Evolutionary conservation across 2,329 filamentous ascomycete genomes (phyloP).

Genomic region (Berkeleyomyces rouxiae): DNA sequence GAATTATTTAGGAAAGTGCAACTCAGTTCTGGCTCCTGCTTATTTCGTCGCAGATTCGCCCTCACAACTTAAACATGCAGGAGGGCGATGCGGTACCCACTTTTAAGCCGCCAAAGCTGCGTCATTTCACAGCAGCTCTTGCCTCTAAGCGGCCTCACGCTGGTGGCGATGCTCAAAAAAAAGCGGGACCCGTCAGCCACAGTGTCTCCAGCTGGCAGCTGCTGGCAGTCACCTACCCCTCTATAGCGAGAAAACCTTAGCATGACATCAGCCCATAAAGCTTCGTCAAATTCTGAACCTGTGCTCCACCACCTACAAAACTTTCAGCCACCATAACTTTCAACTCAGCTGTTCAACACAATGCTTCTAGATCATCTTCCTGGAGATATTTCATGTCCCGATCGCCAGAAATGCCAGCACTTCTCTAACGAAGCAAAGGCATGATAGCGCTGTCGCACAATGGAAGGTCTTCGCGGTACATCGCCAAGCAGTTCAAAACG

Average conservation of each 20-base stretch:
- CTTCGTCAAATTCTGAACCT: no score
- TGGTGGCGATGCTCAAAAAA: not conserved
- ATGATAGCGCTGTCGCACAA: no score
- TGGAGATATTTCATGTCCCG: no score
- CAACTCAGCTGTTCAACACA: no score
- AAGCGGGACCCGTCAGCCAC: not conserved
- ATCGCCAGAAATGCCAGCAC: no score
- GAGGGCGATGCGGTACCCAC: not conserved
- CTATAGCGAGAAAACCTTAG: not conserved
- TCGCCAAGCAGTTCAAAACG: no score
- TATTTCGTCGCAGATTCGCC: not conserved
- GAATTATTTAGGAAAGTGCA: not conserved
- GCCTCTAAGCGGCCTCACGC: slow-evolving; percentile 10
- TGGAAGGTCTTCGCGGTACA: no score
- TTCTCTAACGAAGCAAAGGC: no score
- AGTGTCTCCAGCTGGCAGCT: not conserved
- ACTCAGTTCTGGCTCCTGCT: not conserved
- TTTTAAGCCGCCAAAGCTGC: not conserved
- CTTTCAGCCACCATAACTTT: no score
- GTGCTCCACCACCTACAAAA: no score
- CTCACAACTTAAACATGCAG: not conserved
- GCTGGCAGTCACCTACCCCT: not conserved
- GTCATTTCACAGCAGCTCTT: slow-evolving; percentile 3
- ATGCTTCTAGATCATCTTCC: no score
- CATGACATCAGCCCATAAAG: no score